Percentiles rank a stretch among this genome's conserved stretches.
phyloP scores from a whole-genome alignment of 2,329 filamentous ascomycete genomes.

The Aspergillus ibericus region DNA sequence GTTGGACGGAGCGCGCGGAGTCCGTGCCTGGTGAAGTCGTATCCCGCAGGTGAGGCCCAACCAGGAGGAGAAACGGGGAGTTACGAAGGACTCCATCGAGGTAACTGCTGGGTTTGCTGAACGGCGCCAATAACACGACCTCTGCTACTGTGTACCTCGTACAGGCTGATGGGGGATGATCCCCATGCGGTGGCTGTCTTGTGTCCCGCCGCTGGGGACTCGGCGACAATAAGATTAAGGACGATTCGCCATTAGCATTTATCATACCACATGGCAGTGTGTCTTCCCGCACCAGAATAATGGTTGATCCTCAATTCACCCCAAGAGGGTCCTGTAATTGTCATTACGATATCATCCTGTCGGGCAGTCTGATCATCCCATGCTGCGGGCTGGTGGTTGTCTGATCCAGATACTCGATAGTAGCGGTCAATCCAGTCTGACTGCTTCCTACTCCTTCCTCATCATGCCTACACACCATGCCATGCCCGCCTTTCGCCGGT shows the following conservation, averaged over 20 bases:
- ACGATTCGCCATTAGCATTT: not conserved
- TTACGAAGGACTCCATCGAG: no score
- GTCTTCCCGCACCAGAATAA: no score
- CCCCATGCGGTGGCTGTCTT: not conserved
- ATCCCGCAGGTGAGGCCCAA: not conserved
- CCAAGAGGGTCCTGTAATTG: not conserved
- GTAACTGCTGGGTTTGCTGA: not conserved
- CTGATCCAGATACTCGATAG: not conserved
- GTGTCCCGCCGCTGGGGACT: no score
- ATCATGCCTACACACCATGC: not conserved
- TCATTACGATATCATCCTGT: no score
- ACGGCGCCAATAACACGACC: not conserved
- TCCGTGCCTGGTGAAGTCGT: not conserved
- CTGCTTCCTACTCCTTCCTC: no score
- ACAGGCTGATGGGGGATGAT: not conserved
- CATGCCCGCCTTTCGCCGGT: not conserved
- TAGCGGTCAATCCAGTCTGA: constrained; percentile 6
- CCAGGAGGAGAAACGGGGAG: not conserved
- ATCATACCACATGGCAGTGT: not conserved
- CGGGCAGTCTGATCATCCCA: constrained; percentile 1
- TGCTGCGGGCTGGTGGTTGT: not conserved
- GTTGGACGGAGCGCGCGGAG: not conserved
- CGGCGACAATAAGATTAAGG: not conserved
- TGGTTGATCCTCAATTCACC: not conserved
- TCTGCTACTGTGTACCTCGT: not conserved